Evolutionary conservation across 1,284 basidiomycete species (phyloP).

Genomic region (Cutaneotrichosporon sp.): DNA sequence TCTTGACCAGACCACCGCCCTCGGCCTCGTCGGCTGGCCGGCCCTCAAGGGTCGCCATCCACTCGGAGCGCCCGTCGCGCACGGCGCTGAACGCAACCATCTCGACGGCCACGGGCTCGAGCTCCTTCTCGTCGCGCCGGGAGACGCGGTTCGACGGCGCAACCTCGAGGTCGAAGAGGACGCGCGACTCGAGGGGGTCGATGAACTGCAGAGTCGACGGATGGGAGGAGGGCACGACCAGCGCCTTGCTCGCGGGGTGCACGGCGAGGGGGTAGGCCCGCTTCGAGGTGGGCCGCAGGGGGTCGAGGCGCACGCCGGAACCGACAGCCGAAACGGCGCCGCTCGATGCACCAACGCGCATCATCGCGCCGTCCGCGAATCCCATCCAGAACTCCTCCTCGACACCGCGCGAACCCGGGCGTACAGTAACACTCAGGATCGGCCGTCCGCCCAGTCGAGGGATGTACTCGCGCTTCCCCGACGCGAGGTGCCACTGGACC

Average conservation of each 20-base stretch:
- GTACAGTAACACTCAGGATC: slow-evolving; percentile 64
- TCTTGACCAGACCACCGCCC: slow-evolving; percentile 63
- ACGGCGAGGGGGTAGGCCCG: slow-evolving; percentile 60
- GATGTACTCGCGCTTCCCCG: slow-evolving; percentile 83
- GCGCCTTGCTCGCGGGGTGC: slow-evolving; percentile 68
- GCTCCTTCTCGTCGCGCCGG: slow-evolving; percentile 72
- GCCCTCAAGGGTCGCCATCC: slow-evolving; percentile 91
- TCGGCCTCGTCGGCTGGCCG: slow-evolving; percentile 66
- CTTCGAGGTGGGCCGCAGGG: slow-evolving; percentile 36
- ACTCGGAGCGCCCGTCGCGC: slow-evolving; percentile 58
- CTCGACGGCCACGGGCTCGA: slow-evolving; percentile 78
- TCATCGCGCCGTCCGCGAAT: slow-evolving; percentile 78
- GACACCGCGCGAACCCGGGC: slow-evolving; percentile 56
- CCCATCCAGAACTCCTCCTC: slow-evolving; percentile 87
- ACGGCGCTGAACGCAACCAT: slow-evolving; percentile 64
- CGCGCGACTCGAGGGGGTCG: slow-evolving; percentile 69
- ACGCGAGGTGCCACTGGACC: slow-evolving; percentile 91
- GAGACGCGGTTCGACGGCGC: slow-evolving; percentile 91
- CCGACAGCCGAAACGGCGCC: slow-evolving; percentile 70
- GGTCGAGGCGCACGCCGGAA: slow-evolving; percentile 48
- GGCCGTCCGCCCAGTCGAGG: slow-evolving; percentile 88
- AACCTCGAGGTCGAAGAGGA: slow-evolving; percentile 86
- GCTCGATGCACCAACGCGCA: slow-evolving; percentile 75
- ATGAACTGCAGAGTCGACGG: slow-evolving; percentile 92
- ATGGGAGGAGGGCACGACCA: slow-evolving; percentile 90